Conservation (phyloP, 768 basidiomycete genomes). For the Rhodosporidiobolus odoratus region DNA sequence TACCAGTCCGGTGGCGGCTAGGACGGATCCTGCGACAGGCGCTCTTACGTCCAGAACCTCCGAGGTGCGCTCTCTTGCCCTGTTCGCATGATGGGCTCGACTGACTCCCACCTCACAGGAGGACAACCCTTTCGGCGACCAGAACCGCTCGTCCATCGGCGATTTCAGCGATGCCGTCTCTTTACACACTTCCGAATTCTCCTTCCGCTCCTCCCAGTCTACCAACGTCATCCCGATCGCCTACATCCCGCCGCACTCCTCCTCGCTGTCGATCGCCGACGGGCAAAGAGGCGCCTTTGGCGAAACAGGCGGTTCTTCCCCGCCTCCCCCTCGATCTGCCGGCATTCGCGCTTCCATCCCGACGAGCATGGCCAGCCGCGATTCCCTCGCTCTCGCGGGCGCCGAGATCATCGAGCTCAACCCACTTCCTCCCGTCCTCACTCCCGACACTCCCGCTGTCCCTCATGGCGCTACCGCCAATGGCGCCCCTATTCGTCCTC, state of each 20-base stretch:
- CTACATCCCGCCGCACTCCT: conserved; percentile 43
- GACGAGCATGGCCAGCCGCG: conserved; percentile 32
- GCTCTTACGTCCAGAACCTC: conserved; percentile 12
- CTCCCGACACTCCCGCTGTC: conserved; percentile 21
- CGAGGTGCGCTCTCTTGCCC: conserved; percentile 4
- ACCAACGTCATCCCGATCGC: conserved; percentile 44
- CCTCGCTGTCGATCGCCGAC: conserved; percentile 37
- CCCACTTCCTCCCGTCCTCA: conserved; percentile 32
- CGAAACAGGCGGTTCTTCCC: neutral
- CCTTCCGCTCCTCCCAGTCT: conserved; percentile 43
- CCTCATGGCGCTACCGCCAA: conserved; percentile 23
- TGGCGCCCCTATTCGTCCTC: conserved; percentile 40
- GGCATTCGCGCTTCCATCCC: conserved; percentile 24
- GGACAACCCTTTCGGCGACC: conserved; percentile 41
- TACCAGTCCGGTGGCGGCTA: neutral
- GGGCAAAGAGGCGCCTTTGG: conserved; percentile 22
- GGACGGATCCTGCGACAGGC: conserved; percentile 3
- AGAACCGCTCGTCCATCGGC: conserved; percentile 36
- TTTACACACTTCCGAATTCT: conserved; percentile 38
- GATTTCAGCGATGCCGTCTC: conserved; percentile 29
- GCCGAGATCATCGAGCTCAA: conserved; percentile 34
- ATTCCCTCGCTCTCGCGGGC: conserved; percentile 30
- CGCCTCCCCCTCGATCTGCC: neutral
- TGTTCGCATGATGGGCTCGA: neutral
- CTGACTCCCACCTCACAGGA: conserved; percentile 4